Conservation (phyloP, 1,139 yeast genomes). For the Pichia sp. region DNA sequence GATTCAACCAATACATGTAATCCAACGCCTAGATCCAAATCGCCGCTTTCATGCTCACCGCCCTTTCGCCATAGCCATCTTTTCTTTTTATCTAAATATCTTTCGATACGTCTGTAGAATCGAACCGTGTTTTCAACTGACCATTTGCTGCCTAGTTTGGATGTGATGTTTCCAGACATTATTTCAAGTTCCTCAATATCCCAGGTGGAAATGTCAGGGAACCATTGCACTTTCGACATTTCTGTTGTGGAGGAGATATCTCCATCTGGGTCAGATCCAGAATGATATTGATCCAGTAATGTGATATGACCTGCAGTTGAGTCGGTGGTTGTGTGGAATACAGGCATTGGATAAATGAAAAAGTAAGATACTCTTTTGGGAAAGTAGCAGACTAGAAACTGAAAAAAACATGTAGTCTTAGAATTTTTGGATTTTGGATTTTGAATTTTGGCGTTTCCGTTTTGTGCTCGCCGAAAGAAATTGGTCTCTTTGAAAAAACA, state of each 20-base stretch:
- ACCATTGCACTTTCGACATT: neutral
- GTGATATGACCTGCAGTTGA: neutral
- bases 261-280: neutral
- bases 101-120: constrained; percentile 2
- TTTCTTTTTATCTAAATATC: neutral
- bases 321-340: neutral
- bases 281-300: neutral
- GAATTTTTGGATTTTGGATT: neutral
- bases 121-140: constrained; percentile 12
- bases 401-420: no score
- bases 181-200: constrained; percentile 22
- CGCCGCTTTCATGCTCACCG: neutral
- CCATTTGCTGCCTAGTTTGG: constrained; percentile 26
- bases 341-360: neutral
- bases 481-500: no score
- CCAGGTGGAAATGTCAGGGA: constrained; percentile 11
- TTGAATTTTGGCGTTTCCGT: neutral
- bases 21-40: constrained; percentile 15
- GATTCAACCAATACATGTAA: constrained; percentile 36
- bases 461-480: no score
- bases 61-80: neutral
- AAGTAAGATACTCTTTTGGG: neutral
- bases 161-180: constrained; percentile 12
- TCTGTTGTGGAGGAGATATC: neutral
- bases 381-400: neutral